A percentile compares a stretch with the other conserved stretches of the same genome.
Conservation (phyloP, 1,284 basidiomycete species). For the Pyrrhoderma noxium region DNA sequence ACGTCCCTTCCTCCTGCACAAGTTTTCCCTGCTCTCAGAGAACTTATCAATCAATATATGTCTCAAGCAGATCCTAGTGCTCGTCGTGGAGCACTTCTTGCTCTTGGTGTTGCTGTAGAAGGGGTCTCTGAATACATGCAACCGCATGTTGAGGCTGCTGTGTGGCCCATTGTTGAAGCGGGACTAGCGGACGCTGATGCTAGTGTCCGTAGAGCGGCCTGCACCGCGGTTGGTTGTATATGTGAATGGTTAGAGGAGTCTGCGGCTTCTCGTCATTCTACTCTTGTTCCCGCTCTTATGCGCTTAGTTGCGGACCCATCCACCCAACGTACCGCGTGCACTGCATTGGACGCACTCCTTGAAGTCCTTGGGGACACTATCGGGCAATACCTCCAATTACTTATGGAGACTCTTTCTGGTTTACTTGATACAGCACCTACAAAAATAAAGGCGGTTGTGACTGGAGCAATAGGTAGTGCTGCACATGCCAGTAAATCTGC, state of each 20-base stretch:
- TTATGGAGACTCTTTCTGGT: slow-evolving; percentile 92
- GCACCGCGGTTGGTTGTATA: slow-evolving; percentile 91
- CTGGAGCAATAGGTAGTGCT: slow-evolving; percentile 96
- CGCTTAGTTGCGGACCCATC: slow-evolving; percentile 80
- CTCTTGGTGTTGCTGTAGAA: slow-evolving; percentile 94
- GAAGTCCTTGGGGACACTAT: slow-evolving; percentile 89
- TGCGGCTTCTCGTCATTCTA: slow-evolving; percentile 77
- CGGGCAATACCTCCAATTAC: slow-evolving; percentile 85
- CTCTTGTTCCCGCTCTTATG: slow-evolving; percentile 89
- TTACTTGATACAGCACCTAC: slow-evolving; percentile 85
- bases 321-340: slow-evolving; percentile 91
- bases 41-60: slow-evolving; percentile 79
- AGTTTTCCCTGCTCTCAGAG: slow-evolving; percentile 91
- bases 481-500: slow-evolving; percentile 94
- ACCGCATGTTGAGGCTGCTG: slow-evolving; percentile 56
- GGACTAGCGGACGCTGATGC: slow-evolving; percentile 83
- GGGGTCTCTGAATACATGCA: slow-evolving; percentile 98
- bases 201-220: slow-evolving; percentile 89
- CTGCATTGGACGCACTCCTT: slow-evolving; percentile 92
- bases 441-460: slow-evolving; percentile 90
- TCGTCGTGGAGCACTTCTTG: slow-evolving; percentile 93
- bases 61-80: slow-evolving; percentile 66
- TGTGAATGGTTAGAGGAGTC: slow-evolving; percentile 98
- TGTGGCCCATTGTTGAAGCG: slow-evolving; percentile 93
- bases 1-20: slow-evolving; percentile 92